Base-by-base conservation (phyloP, 2,329 filamentous ascomycete species). In the Thermothelomyces thermophilus region DNA sequence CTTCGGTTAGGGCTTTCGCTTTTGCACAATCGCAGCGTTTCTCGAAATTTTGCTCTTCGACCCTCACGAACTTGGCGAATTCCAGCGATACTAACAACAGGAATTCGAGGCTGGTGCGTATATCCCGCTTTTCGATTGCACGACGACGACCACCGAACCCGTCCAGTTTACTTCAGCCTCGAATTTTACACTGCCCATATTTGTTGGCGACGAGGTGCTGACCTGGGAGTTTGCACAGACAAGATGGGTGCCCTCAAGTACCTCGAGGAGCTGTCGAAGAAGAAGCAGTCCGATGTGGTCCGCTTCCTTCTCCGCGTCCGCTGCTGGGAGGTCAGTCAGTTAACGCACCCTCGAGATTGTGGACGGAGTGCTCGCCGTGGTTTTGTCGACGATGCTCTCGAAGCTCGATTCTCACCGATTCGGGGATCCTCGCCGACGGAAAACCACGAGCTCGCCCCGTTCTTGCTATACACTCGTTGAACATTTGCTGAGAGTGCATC, bases 221-320 rank as follows among this genome's bases (percentile, higher is more conserved):
- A 59, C 55, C 41, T 42, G 41, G 50, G 40, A 46, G 9, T 46
- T 46, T 44, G 37, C 52, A 61, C 52, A 61, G 58, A 52, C 55
- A 81, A 91, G 83, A 96, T 96, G 93, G 93, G 93, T 87, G 91
- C 91, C 82, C 89, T 96, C 77, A 98, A 98, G 82, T 98, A 95
- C 82, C 89, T 98, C 79, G 94, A 98, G 85, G 93, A 98, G 84
- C 87, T 98, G 81, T 90, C 96, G 77, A 97, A 98, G 90, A 96
- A 95, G 89, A 98, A 98, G 90, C 93, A 98, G 86, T 95, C 89
- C 75, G 93, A 98, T 84, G 87, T 98, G 72, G 88, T 97, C 81
- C 90, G 90, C 81, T 98, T 98, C 84, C 86, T 98, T 79, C 89
- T 96, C 77, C 91, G 90, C 75, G 90, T 95, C 73, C 90, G 93